Percentiles rank a stretch among this genome's conserved stretches.
Conservation (phyloP, 257 asterid species). For the Mentha longifolia region DNA sequence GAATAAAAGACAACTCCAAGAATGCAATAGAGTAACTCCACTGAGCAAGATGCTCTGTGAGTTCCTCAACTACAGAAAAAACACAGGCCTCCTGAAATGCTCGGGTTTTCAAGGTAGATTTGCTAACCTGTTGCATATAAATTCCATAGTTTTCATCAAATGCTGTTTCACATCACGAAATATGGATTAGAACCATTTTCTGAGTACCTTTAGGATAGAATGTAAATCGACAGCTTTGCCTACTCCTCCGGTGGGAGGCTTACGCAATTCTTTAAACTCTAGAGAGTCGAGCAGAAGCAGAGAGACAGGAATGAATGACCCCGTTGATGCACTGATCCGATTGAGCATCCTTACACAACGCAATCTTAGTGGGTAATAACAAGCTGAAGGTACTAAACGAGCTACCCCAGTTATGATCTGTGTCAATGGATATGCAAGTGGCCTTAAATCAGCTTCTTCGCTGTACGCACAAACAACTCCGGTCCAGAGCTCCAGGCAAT, state of each 20-base stretch:
- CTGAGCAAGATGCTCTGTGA: slow-evolving; percentile 85
- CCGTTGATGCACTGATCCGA: slow-evolving; percentile 77
- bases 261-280: slow-evolving; percentile 87
- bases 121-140: slow-evolving; percentile 65
- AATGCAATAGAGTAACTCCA: slow-evolving; percentile 91
- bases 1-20: slow-evolving; percentile 81
- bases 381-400: slow-evolving; percentile 90
- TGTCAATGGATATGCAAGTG: slow-evolving; percentile 89
- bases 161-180: background rate
- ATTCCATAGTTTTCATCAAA: slow-evolving; percentile 25
- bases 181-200: slow-evolving; percentile 18
- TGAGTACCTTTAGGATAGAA: slow-evolving; percentile 68
- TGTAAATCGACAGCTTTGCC: slow-evolving; percentile 85
- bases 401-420: slow-evolving; percentile 90
- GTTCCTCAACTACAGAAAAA: slow-evolving; percentile 81
- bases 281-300: slow-evolving; percentile 82
- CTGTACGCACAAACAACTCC: slow-evolving; percentile 78
- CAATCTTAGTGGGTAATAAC: slow-evolving; percentile 86
- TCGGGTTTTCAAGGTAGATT: slow-evolving; percentile 74
- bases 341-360: slow-evolving; percentile 95
- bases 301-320: slow-evolving; percentile 82
- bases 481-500: slow-evolving; percentile 97
- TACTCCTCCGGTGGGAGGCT: slow-evolving; percentile 89
- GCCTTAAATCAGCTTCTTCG: slow-evolving; percentile 74
- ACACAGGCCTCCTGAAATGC: slow-evolving; percentile 95